Evolutionary conservation across 192 early-diverging fungal genomes (phyloP), one percentile per base, ranked within the genome.

Genomic region (Entophlyctis luteolus): DNA sequence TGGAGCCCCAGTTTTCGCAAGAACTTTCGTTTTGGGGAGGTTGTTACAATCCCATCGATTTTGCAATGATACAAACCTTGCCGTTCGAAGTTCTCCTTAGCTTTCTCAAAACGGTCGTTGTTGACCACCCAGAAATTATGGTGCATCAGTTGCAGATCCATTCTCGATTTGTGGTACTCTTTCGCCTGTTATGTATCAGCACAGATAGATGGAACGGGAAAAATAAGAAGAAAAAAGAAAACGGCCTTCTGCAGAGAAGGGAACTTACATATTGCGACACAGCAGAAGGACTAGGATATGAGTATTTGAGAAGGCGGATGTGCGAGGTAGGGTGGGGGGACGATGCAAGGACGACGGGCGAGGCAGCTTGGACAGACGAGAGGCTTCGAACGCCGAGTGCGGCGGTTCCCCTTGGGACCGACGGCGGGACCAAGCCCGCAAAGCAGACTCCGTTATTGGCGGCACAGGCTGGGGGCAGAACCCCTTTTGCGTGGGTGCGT

Each of bases 281-380:
- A 5, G 5, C 8, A 14, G 4, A 52, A 52, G 8, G 49, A 52
- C 18, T 25, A 52, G 25, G 28, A 55, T 16, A 33, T 35, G 16
- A 16, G 27, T 8, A 62, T 22, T 57, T 53, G 34, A 77, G 12
- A 3, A 74, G 52, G 32, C 76, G 67, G 55, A 77, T 77, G 53
- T 77, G 62, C 31, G 72, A 74, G 5, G 56, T 48, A 5, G 72
- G 71, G 48, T 77, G 76, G n/a, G 76, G 76, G 4, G 72, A 72
- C 38, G 75, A 76, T 8, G 68, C 75, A 35, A 38, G n/a, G n/a
- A n/a, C n/a, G n/a, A n/a, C n/a, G n/a, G n/a, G n/a, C n/a, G n/a
- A n/a, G n/a, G n/a, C n/a, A n/a, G n/a, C n/a, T n/a, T n/a, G n/a
- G n/a, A n/a, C n/a, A n/a, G n/a, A n/a, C n/a, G n/a, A n/a, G n/a